Evolutionary conservation across 306 rosid genomes (phyloP), one percentile per base, ranked within the genome.

Genomic region (Rosa rugosa): DNA sequence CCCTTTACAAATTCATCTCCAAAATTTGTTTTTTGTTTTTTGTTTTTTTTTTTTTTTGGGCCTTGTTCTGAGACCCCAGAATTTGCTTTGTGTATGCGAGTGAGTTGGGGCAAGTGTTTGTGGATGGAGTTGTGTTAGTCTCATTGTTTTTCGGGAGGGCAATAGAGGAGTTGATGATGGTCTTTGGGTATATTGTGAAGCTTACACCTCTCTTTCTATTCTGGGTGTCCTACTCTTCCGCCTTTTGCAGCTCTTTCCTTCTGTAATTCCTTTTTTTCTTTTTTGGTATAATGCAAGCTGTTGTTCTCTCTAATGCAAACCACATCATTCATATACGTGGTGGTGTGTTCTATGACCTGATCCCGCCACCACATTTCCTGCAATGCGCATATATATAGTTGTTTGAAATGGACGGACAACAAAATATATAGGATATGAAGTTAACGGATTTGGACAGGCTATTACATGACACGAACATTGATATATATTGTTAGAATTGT

Each of bases 121-220:
- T 25, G 42, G 45, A 59, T 31, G 78, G 27, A 41, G 62, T 57
- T 22, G 11, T 41, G 51, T 14, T n/a, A 11, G 17, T 57, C 69
- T 44, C 57, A 60, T 75, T 9, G 27, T 75, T 75, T 75, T 25
- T 14, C 68, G 68, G 68, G 68, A 27, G 66, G 66, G 66, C 36
- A 25, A 10, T 23, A 23, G 14, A 59, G 36, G 12, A n/a, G 64
- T 59, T 23, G 34, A 60, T 60, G 66, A 60, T 60, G 66, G 3
- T 23, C 36, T 31, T 60, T 1, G 66, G 34, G 14, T 60, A 25
- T 25, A 23, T 23, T 10, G 66, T 59, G 65, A 1, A 59, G 34
- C 16, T 59, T 23, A 59, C 10, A 59, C 5, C 67, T 25, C 36
- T 59, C 41, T 63, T 63, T 20, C 68, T 63, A 63, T 62, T 62